Conservation (phyloP, 2,329 filamentous ascomycete species). For the Trichoderma cornu-damae region DNA sequence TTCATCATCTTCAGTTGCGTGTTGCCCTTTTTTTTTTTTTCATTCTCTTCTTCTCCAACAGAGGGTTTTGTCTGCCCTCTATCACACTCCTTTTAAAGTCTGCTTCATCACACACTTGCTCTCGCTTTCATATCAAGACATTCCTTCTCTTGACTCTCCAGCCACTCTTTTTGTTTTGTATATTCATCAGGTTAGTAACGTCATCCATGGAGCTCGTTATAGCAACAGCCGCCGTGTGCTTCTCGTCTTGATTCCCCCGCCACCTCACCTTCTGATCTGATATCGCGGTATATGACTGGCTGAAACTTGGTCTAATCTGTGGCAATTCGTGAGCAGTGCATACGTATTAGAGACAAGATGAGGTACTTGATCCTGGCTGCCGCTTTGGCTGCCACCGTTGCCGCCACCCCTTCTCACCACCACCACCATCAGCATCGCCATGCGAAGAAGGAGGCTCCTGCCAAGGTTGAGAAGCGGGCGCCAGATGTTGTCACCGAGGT, state of each 20-base stretch:
- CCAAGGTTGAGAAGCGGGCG: conserved; percentile 45
- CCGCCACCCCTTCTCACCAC: conserved; percentile 57
- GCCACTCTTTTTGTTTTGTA: background rate
- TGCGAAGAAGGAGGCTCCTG: conserved; percentile 44
- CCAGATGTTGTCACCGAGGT: conserved; percentile 46
- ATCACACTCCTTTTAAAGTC: conserved; percentile 48
- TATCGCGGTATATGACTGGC: background rate
- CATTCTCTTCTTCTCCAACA: too few relatives aligned
- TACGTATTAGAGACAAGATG: conserved; percentile 35
- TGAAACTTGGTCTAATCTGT: conserved; percentile 1
- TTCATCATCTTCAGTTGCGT: conserved; percentile 29
- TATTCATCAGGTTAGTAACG: conserved; percentile 1
- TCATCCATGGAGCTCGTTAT: background rate
- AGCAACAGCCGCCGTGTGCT: background rate
- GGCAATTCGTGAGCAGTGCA: conserved; percentile 1
- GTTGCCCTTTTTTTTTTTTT: conserved; percentile 35
- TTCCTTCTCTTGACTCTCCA: background rate
- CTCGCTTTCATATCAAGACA: conserved; percentile 5
- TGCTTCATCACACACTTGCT: conserved; percentile 24
- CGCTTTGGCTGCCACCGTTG: conserved; percentile 46
- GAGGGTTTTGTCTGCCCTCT: conserved; percentile 49
- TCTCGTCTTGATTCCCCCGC: background rate
- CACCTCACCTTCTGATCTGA: background rate
- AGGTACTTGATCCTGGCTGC: conserved; percentile 44
- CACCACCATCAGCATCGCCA: conserved; percentile 51